phyloP scores from a whole-genome alignment of 2,329 filamentous ascomycete genomes.

The Pseudogymnoascus sp. region DNA sequence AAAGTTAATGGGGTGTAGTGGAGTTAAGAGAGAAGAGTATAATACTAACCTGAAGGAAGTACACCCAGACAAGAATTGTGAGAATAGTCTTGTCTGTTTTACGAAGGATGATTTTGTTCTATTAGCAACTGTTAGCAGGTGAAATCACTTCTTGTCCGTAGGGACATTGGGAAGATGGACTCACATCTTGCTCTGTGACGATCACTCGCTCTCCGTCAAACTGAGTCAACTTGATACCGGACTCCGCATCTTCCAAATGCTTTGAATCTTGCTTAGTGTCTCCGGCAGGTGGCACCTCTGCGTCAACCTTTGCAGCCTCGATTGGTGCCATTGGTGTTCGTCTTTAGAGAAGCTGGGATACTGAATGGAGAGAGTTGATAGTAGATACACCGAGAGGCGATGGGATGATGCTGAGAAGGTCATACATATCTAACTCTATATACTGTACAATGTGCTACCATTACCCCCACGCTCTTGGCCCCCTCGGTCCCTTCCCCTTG shows the following conservation, averaged over 20 bases:
- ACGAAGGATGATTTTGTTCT: conserved; percentile 6
- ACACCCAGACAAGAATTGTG: conserved; percentile 37
- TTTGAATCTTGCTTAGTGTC: not conserved
- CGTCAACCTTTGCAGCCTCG: not conserved
- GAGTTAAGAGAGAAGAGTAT: not conserved
- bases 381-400: not conserved
- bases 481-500: no score
- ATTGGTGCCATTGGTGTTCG: not conserved
- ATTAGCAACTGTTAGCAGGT: not conserved
- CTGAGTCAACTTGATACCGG: not conserved
- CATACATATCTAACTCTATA: not conserved
- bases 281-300: not conserved
- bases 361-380: not conserved
- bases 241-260: not conserved
- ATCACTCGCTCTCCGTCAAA: not conserved
- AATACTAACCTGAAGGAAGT: conserved; percentile 32
- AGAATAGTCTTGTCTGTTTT: conserved; percentile 10
- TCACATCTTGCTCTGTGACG: conserved; percentile 1
- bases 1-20: conserved; percentile 11
- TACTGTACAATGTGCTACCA: not conserved
- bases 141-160: no score
- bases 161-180: not conserved
- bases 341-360: not conserved
- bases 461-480: not conserved
- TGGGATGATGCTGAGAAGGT: not conserved